Evolutionary conservation across 805 yeast genomes (phyloP), one percentile per base, ranked within the genome.

Genomic region (Scheffersomyces stipitis): DNA sequence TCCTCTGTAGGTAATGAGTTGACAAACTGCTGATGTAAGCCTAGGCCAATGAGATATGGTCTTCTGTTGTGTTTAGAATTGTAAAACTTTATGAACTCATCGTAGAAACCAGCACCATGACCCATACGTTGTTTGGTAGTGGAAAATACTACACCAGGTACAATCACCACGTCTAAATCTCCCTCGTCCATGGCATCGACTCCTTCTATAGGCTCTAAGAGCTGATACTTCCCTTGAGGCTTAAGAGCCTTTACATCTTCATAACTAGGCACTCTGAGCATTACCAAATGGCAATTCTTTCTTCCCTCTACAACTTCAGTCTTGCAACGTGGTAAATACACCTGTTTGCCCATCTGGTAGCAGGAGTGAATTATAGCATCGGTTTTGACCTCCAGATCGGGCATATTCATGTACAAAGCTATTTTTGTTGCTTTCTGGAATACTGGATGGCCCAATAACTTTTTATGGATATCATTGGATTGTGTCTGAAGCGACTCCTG

Each of bases 31-130:
- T 80, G 80, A 10, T 58, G 42, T n/a, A 86, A 61, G 0, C 88
- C 88, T 3, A 84, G 56, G 0, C 90, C 95, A 1, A 86, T 52
- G 23, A 80, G 48, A 24, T 53, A 56, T 0, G 84, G 83, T 13
- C 31, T 45, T 15, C 40, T 39, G 3, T 49, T 42, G 36, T 45
- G 48, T 31, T 48, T 51, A 10, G 43, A 31, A 10, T 31, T 13
- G 38, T 60, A 55, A 16, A 38, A 47, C 30, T 27, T 46, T 22
- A 63, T 60, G 53, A 52, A 70, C 49, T 83, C 87, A 56, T 91
- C 99, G 57, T 93, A 91, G 58, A 78, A 89, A 0, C 97, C 99
- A 4, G 82, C 91, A 1, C 99, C 99, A 56, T 88, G 95, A 1
- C 99, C 99, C 36, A 91, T 56, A 36, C 99, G 58, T 9, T 66